Base-by-base conservation (phyloP, 352 stramenopile species). In the Pythium pyrilobum region DNA sequence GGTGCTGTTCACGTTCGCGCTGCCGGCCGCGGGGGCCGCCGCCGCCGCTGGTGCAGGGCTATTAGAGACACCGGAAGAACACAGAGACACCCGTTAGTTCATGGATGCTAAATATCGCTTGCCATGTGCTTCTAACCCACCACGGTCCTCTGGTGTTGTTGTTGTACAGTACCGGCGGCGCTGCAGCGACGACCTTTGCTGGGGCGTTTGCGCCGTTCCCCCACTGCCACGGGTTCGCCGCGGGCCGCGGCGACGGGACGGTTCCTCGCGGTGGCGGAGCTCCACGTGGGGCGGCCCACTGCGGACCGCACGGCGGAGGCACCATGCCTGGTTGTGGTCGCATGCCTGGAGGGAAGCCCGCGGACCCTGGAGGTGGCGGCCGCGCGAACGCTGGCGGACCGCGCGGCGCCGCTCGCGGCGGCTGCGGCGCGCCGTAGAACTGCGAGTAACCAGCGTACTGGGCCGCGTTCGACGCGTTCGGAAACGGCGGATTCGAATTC, bases 141-240 rank as follows among this genome's bases (percentile, higher is more conserved):
- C 50, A 40, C 27, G 57, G 40, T 37, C 47, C 47, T 40, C 59
- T 28, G 3, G 33, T 6, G 18, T 53, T 58, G 18, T 53, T 58
- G 15, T 71, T 66, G 21, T 69, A 72, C 28, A 88, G 81, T n/a
- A 69, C 71, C 36, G 86, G 69, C 20, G 72, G 73, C 12, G 77
- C 63, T 9, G 55, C 47, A 3, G 61, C 64, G 1, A 59, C 57
- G n/a, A 65, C 46, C n/a, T 54, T 49, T n/a, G 57, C 51, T 20
- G 44, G 31, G 5, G 28, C 48, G 31, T 33, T 69, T 12, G 42
- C 58, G 21, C 77, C 78, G 21, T 70, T 88, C 11, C 71, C 71
- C 81, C 83, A 92, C 31, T 89, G 78, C 83, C 83, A 92, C 45
- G 81, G 69, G 32, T 47, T 62, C n/a, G 38, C 20, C 12, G 29